A percentile compares a stretch with the other conserved stretches of the same genome.
These are phyloP conservation scores for Suhomyces anneliseae DNA, from an alignment of 1,139 yeast genomes.

Conservation along the genomic window DNA sequence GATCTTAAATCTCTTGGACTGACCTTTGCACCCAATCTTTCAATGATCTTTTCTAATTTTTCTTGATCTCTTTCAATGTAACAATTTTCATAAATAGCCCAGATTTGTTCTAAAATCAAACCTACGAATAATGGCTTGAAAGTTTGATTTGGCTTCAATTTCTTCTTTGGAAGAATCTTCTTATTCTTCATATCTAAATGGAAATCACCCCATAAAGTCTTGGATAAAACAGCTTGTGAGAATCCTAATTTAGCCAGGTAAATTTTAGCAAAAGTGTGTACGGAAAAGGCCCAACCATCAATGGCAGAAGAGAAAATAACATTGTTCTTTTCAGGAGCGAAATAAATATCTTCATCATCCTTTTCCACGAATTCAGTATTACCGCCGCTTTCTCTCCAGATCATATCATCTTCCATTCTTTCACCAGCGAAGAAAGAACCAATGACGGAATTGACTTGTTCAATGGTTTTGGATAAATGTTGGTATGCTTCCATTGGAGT, in stretches of 20 bases:
- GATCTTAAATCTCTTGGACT: conserved; percentile 77
- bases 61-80: conserved; percentile 67
- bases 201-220: conserved; percentile 96
- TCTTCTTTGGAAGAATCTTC: conserved; percentile 64
- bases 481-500: conserved; percentile 83
- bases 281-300: conserved; percentile 97
- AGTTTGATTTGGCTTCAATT: conserved; percentile 48
- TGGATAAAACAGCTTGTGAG: conserved; percentile 72
- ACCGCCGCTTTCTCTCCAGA: conserved; percentile 71
- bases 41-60: conserved; percentile 70
- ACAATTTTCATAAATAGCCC: conserved; percentile 85
- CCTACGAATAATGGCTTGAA: conserved; percentile 85
- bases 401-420: conserved; percentile 84
- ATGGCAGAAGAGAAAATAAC: conserved; percentile 93
- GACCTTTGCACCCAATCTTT: conserved; percentile 66
- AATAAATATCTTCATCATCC: conserved; percentile 83
- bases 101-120: conserved; percentile 82
- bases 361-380: conserved; percentile 66
- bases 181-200: conserved; percentile 88
- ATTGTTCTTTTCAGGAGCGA: conserved; percentile 85
- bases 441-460: conserved; percentile 91
- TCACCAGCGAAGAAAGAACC: conserved; percentile 95
- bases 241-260: conserved; percentile 86
- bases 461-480: conserved; percentile 76
- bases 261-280: conserved; percentile 84